Percentiles rank a stretch among this genome's conserved stretches.
Conservation (phyloP, 495 filamentous ascomycete species). For the Tuber umbilicatum region DNA sequence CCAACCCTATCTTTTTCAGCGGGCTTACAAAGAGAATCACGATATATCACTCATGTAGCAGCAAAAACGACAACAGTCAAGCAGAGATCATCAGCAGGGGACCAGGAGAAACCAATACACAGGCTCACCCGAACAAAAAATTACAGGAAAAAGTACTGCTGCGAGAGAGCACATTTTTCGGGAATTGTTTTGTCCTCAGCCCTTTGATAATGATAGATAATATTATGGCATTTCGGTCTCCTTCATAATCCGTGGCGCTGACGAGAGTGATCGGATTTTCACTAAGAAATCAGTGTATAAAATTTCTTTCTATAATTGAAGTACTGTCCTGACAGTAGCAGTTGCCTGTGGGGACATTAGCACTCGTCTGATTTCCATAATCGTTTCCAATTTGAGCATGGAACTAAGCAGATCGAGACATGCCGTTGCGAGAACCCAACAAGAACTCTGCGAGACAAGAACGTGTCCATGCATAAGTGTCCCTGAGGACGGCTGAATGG, state of each 20-base stretch:
- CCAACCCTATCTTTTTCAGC: neutral
- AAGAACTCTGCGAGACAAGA: neutral
- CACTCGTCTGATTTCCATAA: neutral
- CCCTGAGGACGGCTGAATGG: neutral
- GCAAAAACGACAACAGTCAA: neutral
- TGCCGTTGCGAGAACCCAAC: neutral
- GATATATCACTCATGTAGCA: neutral
- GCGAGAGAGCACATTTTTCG: neutral
- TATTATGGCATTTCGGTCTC: neutral
- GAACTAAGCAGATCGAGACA: neutral
- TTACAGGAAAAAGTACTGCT: neutral
- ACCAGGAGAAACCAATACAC: neutral
- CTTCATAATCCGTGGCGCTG: neutral
- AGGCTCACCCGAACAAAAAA: neutral
- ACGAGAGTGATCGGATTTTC: neutral
- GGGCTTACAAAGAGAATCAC: neutral
- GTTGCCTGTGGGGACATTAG: neutral
- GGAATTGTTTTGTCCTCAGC: neutral
- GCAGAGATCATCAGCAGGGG: neutral
- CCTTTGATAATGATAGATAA: neutral
- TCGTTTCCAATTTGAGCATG: neutral
- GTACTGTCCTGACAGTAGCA: neutral
- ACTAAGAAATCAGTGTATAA: neutral
- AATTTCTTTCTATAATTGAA: neutral
- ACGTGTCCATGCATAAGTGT: conserved; percentile 4